Evolutionary conservation across 495 filamentous ascomycete genomes (phyloP), one percentile per base, ranked within the genome.

Genomic region (Aspergillus sclerotiicarbonarius): DNA sequence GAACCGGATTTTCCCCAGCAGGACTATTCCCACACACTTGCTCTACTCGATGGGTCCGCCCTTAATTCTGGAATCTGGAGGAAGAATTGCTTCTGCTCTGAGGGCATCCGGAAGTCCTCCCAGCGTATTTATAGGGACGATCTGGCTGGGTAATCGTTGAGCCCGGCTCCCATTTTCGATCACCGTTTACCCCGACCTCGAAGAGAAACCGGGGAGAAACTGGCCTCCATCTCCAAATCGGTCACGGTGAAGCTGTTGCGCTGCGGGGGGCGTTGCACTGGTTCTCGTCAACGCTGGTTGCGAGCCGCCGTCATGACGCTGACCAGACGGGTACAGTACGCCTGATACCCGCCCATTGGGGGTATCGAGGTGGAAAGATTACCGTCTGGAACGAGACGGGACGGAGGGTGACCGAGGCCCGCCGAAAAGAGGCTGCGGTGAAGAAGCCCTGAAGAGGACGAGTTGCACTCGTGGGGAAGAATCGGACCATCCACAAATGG

Each of bases 381-480:
- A 63, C 49, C 58, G 50, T 59, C 32, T 51, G 43, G 10, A 21
- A 59, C 50, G 19, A 3, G 32, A 59, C 49, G 2, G 0, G 30
- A 39, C 58, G n/a, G 49, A 30, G 21, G 16, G 47, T 31, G 55
- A 54, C 55, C 29, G 37, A n/a, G 43, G 46, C 25, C 33, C 39
- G 61, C 73, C 72, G 59, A 72, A 75, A 71, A 67, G 64, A 74
- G 74, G 48, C 66, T 75, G 70, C 74, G 74, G 74, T 77, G 74
- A 76, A 67, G 61, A 58, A 49, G 29, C 31, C 25, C 43, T 19
- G 29, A 18, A 12, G 25, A 6, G 13, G 8, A n/a, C 15, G 21
- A 16, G 39, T 51, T 16, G 30, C 37, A 48, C 46, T 59, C 55
- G 58, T 61, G 62, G 59, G 53, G 59, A 56, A 61, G 51, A 47